These are phyloP conservation scores for Pugionium cornutum DNA, from an alignment of 345 rosid species.

Conservation along the genomic window DNA sequence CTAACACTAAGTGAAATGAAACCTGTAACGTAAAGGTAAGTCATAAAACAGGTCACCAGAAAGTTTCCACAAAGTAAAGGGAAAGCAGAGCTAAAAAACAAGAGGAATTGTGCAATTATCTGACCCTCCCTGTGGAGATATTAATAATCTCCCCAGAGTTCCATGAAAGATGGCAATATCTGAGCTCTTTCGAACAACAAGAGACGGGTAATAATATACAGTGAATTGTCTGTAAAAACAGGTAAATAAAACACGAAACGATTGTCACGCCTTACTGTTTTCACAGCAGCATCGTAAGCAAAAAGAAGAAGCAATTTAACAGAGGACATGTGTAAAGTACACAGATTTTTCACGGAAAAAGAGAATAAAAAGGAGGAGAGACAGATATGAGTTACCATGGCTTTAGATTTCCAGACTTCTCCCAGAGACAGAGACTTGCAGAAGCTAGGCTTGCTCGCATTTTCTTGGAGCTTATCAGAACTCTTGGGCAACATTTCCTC, in stretches of 20 bases:
- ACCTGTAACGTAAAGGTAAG: neutral
- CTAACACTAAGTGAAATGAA: neutral
- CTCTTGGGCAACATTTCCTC: neutral
- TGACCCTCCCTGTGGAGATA: neutral
- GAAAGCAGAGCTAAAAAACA: neutral
- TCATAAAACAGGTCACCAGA: neutral
- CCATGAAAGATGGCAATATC: neutral
- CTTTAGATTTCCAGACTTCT: constrained; percentile 26
- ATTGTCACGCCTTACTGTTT: neutral
- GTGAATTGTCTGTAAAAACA: neutral
- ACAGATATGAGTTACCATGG: constrained; percentile 20
- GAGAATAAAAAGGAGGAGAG: neutral
- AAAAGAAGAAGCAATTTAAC: neutral
- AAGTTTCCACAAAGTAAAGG: neutral
- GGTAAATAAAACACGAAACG: neutral
- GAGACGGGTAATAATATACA: neutral
- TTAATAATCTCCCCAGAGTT: neutral
- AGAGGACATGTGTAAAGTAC: neutral
- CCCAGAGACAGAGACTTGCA: constrained; percentile 26
- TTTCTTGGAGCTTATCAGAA: neutral
- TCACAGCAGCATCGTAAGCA: constrained; percentile 13
- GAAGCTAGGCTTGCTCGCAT: constrained; percentile 25
- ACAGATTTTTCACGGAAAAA: too few relatives aligned
- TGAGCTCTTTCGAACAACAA: neutral
- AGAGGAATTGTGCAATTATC: neutral